phyloP scores from a whole-genome alignment of 2,329 filamentous ascomycete species.

The Ophiosphaerella korrae region DNA sequence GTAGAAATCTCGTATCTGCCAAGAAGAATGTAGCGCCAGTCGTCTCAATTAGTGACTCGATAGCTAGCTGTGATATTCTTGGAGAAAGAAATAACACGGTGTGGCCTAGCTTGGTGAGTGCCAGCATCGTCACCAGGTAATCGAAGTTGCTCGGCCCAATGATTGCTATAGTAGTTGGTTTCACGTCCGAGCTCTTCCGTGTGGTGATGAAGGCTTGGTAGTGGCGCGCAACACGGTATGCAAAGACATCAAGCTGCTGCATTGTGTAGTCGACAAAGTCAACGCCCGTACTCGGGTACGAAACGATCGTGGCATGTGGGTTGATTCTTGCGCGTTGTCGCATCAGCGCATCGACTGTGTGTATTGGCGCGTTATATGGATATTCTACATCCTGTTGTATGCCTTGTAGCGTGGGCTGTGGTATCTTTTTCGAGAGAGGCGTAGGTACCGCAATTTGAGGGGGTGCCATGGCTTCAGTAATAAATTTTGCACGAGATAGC shows the following conservation, averaged over 20 bases:
- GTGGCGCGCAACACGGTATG: constrained; percentile 32
- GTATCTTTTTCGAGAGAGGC: background rate
- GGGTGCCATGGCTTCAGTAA: constrained; percentile 19
- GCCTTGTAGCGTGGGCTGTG: background rate
- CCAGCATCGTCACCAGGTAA: constrained; percentile 61
- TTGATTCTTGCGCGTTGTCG: constrained; percentile 44
- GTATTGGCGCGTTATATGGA: constrained; percentile 10
- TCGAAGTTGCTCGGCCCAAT: constrained; percentile 61
- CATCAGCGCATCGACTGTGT: constrained; percentile 49
- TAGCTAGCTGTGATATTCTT: constrained; percentile 58
- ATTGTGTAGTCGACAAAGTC: constrained; percentile 56
- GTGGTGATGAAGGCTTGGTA: constrained; percentile 27
- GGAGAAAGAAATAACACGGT: constrained; percentile 62
- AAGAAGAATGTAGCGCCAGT: constrained; percentile 30
- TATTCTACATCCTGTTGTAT: background rate
- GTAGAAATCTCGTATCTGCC: constrained; percentile 36
- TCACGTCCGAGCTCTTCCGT: constrained; percentile 14
- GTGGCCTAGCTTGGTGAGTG: constrained; percentile 61
- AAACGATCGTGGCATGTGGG: constrained; percentile 47
- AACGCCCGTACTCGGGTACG: constrained; percentile 53
- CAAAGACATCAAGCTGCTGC: constrained; percentile 52
- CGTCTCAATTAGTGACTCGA: constrained; percentile 49
- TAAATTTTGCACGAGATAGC: background rate
- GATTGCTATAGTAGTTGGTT: constrained; percentile 51
- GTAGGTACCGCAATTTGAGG: constrained; percentile 22